A percentile compares a stretch with the other conserved stretches of the same genome.
Evolutionary conservation across 2,329 filamentous ascomycete genomes (phyloP).

Genomic region (Exophiala dermatitidis): DNA sequence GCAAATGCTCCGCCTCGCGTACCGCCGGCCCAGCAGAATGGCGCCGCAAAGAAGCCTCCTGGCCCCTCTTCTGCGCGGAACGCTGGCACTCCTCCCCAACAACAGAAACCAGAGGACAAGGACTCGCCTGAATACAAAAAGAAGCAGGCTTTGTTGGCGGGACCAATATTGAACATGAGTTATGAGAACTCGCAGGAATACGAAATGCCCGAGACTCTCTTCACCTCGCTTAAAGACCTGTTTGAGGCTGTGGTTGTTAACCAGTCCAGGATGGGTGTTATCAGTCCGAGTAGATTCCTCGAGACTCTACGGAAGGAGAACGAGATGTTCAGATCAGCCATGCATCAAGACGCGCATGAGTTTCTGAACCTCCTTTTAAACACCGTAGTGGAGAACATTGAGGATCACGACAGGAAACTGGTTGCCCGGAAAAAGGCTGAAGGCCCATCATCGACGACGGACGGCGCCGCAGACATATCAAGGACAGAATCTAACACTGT

Average conservation of each 20-base stretch:
- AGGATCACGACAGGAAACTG: slow-evolving; percentile 63
- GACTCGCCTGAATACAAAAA: slow-evolving; percentile 98
- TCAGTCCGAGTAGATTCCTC: slow-evolving; percentile 86
- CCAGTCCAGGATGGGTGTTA: slow-evolving; percentile 73
- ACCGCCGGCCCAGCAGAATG: slow-evolving; percentile 43
- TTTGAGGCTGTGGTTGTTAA: slow-evolving; percentile 84
- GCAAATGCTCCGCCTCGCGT: slow-evolving; percentile 53
- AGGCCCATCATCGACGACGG: slow-evolving; percentile 32
- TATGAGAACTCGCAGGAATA: slow-evolving; percentile 73
- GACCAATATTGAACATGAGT: slow-evolving; percentile 77
- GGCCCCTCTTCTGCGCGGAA: slow-evolving; percentile 31
- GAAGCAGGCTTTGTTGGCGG: slow-evolving; percentile 81
- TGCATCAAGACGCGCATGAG: slow-evolving; percentile 98
- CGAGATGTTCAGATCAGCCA: slow-evolving; percentile 92
- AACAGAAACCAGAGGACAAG: slow-evolving; percentile 76
- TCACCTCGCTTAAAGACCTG: slow-evolving; percentile 91
- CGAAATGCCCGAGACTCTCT: slow-evolving; percentile 90
- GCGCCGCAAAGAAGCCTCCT: slow-evolving; percentile 39
- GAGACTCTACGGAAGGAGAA: slow-evolving; percentile 92
- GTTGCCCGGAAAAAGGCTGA: slow-evolving; percentile 46
- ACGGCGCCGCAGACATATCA: slow-evolving; percentile 38
- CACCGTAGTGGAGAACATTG: slow-evolving; percentile 88
- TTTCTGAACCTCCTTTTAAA: slow-evolving; percentile 94
- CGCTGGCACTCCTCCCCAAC: slow-evolving; percentile 34
- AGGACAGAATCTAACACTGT: slow-evolving; percentile 46